phyloP scores from a whole-genome alignment of 73 alveolate genomes.

The Paramecium sonneborni region DNA sequence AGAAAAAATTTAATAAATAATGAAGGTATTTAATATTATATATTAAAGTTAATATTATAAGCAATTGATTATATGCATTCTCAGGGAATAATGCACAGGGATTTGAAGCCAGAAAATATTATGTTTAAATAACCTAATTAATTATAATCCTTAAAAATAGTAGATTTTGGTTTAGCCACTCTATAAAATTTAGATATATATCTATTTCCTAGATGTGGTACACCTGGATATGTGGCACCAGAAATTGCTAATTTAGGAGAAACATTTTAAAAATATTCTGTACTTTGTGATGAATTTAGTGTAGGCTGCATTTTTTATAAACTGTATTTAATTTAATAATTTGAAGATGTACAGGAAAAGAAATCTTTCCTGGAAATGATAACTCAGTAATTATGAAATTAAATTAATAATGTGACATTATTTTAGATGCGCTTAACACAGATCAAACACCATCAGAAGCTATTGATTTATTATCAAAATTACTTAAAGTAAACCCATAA shows the following conservation, averaged over 20 bases:
- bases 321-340: background rate
- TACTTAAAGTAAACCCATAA: slow-evolving; percentile 67
- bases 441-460: slow-evolving; percentile 65
- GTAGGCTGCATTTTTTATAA: background rate
- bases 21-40: background rate
- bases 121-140: background rate
- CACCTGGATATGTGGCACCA: slow-evolving; percentile 61
- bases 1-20: background rate
- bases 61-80: background rate
- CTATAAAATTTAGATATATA: background rate
- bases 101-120: background rate
- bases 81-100: background rate
- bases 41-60: background rate
- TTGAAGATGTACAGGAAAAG: slow-evolving; percentile 51
- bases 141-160: background rate
- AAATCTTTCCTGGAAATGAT: slow-evolving; percentile 50
- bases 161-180: slow-evolving; percentile 39
- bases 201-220: slow-evolving; percentile 9
- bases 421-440: background rate
- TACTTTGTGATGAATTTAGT: background rate
- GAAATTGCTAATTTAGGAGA: slow-evolving; percentile 14
- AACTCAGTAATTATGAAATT: slow-evolving; percentile 18
- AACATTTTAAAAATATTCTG: background rate
- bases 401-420: slow-evolving; percentile 8
- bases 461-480: slow-evolving; percentile 48